phyloP scores from a whole-genome alignment of 306 rosid species.

The Rosa persica region DNA sequence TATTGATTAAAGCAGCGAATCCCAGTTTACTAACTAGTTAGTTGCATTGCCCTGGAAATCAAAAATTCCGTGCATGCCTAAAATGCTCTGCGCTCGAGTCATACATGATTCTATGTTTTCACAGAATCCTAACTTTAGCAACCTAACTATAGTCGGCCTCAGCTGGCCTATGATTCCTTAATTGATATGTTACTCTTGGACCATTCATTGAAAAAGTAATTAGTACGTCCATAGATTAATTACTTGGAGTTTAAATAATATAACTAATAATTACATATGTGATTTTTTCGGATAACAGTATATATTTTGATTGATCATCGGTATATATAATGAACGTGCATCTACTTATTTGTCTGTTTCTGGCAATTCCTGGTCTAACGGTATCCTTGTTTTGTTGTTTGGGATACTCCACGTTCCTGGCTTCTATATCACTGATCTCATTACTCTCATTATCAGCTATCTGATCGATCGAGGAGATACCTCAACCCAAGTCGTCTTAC shows the following conservation, averaged over 20 bases:
- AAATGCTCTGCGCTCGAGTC: too few species aligned
- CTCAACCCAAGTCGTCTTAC: background rate
- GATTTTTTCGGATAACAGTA: too few species aligned
- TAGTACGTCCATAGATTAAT: too few species aligned
- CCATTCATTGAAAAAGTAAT: too few species aligned
- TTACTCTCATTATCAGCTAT: background rate
- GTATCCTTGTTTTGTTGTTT: slow-evolving; percentile 25
- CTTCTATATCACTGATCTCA: slow-evolving; percentile 22
- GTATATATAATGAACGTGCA: background rate
- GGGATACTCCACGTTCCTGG: slow-evolving; percentile 34
- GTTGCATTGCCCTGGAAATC: too few species aligned
- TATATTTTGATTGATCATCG: background rate
- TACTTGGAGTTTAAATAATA: too few species aligned
- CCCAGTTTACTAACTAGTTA: too few species aligned
- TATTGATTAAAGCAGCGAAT: too few species aligned
- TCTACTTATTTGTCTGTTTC: slow-evolving; percentile 2
- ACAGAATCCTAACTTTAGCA: background rate
- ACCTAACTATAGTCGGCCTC: background rate
- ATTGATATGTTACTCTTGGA: too few species aligned
- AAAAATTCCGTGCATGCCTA: too few species aligned
- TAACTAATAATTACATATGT: too few species aligned
- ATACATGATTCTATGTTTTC: too few species aligned
- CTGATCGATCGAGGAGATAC: background rate
- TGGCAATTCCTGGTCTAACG: background rate
- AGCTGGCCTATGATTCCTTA: background rate